Conservation (phyloP, 192 early-diverging fungal species). For the Powellomyces hirtus region DNA sequence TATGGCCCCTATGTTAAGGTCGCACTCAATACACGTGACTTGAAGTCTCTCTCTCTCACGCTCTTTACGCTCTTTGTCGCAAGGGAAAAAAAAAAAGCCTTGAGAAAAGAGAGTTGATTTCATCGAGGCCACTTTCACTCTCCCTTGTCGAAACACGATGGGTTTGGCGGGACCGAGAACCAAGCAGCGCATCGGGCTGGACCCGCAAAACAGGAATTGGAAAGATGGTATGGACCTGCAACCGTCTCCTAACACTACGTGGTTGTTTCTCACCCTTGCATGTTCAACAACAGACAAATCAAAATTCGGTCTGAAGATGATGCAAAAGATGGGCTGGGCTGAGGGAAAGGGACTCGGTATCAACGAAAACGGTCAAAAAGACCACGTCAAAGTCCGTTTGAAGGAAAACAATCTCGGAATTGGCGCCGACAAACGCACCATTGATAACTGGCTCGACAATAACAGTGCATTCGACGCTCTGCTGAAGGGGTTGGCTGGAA, state of each 20-base stretch:
- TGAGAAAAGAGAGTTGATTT: too few relatives aligned
- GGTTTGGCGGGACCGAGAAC: constrained; percentile 65
- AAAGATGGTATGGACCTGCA: constrained; percentile 58
- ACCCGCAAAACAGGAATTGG: constrained; percentile 94
- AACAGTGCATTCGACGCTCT: constrained; percentile 80
- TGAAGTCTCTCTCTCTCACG: too few relatives aligned
- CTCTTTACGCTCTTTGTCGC: too few relatives aligned
- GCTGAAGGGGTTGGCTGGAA: constrained; percentile 74
- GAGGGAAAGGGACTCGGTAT: constrained; percentile 89
- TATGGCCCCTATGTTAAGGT: too few relatives aligned
- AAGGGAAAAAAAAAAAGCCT: too few relatives aligned
- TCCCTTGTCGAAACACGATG: too few relatives aligned
- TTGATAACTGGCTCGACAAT: constrained; percentile 95
- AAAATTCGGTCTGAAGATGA: constrained; percentile 87
- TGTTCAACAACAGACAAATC: constrained; percentile 67
- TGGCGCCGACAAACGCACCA: constrained; percentile 81
- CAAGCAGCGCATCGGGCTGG: constrained; percentile 78
- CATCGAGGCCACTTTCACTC: too few relatives aligned
- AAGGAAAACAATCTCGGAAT: constrained; percentile 89
- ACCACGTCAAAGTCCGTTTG: constrained; percentile 82
- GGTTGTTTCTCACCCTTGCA: background rate
- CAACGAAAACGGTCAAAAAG: constrained; percentile 78
- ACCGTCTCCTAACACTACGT: background rate
- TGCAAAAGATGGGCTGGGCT: constrained; percentile 95
- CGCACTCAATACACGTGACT: too few relatives aligned